Evolutionary conservation across 805 yeast species (phyloP).

Genomic region (Wickerhamiella domercqiae): DNA sequence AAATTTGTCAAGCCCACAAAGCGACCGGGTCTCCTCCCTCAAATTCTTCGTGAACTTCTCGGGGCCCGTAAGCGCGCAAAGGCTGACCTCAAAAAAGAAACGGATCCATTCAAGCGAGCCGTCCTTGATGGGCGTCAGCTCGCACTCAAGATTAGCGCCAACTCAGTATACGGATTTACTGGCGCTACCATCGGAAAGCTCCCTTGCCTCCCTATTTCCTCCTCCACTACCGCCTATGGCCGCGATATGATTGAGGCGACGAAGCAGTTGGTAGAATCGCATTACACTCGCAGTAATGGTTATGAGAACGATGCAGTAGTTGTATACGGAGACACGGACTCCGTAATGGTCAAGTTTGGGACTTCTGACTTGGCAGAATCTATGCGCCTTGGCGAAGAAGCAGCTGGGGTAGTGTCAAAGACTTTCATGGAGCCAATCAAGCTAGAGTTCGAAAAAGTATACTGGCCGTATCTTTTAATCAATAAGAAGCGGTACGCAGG

Average conservation of each 20-base stretch:
- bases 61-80: conserved; percentile 90
- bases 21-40: conserved; percentile 81
- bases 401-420: conserved; percentile 74
- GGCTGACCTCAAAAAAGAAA: conserved; percentile 76
- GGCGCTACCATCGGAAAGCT: conserved; percentile 97
- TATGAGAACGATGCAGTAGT: conserved; percentile 74
- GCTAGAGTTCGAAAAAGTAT: conserved; percentile 90
- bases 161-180: conserved; percentile 96
- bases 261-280: conserved; percentile 66
- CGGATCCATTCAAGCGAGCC: conserved; percentile 84
- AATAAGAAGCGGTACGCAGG: conserved; percentile 98
- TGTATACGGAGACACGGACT: conserved; percentile 97
- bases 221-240: conserved; percentile 91
- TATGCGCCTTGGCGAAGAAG: conserved; percentile 87
- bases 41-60: conserved; percentile 74
- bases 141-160: conserved; percentile 92
- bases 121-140: conserved; percentile 94
- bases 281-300: conserved; percentile 70
- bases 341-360: conserved; percentile 98
- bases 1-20: conserved; percentile 56
- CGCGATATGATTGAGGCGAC: conserved; percentile 93
- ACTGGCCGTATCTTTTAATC: conserved; percentile 83
- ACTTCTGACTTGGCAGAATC: conserved; percentile 61
- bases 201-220: conserved; percentile 92
- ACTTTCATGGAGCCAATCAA: conserved; percentile 76